A percentile compares a stretch with the other conserved stretches of the same genome.
Conservation (phyloP, 1,284 basidiomycete genomes). For the Chalciporus sp. region DNA sequence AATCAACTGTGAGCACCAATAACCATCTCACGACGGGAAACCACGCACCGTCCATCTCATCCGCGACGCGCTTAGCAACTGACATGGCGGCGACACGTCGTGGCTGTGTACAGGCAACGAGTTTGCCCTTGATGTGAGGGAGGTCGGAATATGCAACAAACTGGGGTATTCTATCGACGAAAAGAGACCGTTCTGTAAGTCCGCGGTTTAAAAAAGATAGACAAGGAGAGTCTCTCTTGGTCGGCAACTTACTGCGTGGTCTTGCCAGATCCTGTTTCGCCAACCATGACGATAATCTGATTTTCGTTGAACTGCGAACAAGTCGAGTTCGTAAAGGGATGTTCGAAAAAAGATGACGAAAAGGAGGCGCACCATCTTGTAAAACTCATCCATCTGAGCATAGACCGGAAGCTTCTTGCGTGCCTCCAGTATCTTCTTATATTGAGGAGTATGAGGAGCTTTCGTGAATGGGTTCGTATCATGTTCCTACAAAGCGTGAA, state of each 20-base stretch:
- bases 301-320: constrained; percentile 73
- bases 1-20: constrained; percentile 7
- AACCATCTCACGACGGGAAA: not conserved
- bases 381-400: constrained; percentile 92
- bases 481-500: constrained; percentile 58
- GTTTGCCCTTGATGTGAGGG: constrained; percentile 84
- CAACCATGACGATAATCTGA: constrained; percentile 95
- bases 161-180: constrained; percentile 77
- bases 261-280: constrained; percentile 98
- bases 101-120: constrained; percentile 98
- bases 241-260: constrained; percentile 82
- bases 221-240: constrained; percentile 20
- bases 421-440: constrained; percentile 84
- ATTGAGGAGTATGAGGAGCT: constrained; percentile 73
- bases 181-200: constrained; percentile 30
- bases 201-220: constrained; percentile 22
- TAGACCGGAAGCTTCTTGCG: constrained; percentile 93
- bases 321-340: constrained; percentile 24
- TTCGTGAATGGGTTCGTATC: constrained; percentile 91
- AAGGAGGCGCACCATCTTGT: constrained; percentile 70
- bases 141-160: constrained; percentile 94
- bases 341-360: constrained; percentile 24
- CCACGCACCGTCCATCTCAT: constrained; percentile 91
- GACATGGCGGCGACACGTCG: constrained; percentile 97
- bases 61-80: constrained; percentile 97